Base-by-base conservation (phyloP, 208 protist genomes). In the Leishmania guyanensis region DNA sequence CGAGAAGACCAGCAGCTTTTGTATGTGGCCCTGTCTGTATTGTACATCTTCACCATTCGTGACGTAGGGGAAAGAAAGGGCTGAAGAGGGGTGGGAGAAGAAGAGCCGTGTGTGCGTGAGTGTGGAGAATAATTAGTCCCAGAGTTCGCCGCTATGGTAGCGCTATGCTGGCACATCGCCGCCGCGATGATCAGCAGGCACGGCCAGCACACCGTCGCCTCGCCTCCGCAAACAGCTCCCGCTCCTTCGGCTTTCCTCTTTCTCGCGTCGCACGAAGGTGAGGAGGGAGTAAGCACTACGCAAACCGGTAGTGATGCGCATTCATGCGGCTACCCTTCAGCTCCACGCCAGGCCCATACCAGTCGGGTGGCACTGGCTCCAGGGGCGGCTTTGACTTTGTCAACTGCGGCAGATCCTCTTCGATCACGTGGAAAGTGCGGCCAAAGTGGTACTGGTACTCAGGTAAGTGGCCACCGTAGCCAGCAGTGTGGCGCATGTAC, bases 371-470 rank as follows among this genome's bases (percentile, higher is more conserved):
- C 20, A 90, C 58, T 26, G 82, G 56, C 83, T 90, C 86, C 82
- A 86, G 71, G 16, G 78, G 78, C 58, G 76, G 46, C 79, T 90
- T 90, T 17, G 90, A 88, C 80, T 89, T 85, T 43, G 91, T 88
- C 74, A 96, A 89, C 53, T 88, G 79, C 69, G 94, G 94, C 50
- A 96, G 82, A 58, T 93, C 90, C 86, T 96, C 94, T 84, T 97
- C 94, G 60, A 97, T 96, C 10, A 93, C 83, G 79, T 97, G 94
- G 76, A 97, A 97, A 16, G 94, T 96, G 43, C 92, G 91, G 14
- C 94, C 94, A 87, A 96, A 96, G 85, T 89, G 93, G 71, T 89
- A 90, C 66, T 81, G 72, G 76, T 88, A 95, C 81, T 91, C 89
- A 22, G 94, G 94, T 58, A 97, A 71, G 89, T 97, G 94, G 0